Base-by-base conservation (phyloP, 192 early-diverging fungal genomes). In the Rhizophagus sp. region DNA sequence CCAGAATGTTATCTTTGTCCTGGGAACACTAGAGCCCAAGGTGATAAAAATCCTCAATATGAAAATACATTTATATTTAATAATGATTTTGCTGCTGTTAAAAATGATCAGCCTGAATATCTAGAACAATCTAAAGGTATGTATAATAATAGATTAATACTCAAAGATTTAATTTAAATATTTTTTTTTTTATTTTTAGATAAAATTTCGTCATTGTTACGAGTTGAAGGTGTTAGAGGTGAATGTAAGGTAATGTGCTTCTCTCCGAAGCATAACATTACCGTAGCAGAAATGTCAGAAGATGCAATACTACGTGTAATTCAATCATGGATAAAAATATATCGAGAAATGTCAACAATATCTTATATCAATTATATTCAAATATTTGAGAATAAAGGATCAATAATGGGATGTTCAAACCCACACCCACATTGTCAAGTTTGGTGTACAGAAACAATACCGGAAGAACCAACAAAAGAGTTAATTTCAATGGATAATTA, bases 311-410 rank as follows among this genome's bases (percentile, higher is more conserved):
- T 81, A 33, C 63, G 80, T 27, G 89, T 99, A 24, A 88, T 99
- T 17, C 70, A 89, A 22, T 81, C 86, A 0, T 99, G 97, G 97
- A 91, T 90, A 62, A 34, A 83, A n/a, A 84, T 90, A 24, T 93
- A 93, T 73, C 70, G 82, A 8, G 82, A 88, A 10, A 83, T 96
- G 36, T 82, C 86, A 8, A 65, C 83, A 9, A 76, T 89, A 19
- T 82, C 86, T 1, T 82, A 79, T 61, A 89, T 99, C 76, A 86
- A 88, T 47, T 93, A 99, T 81, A 93, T 96, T 50, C 96, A 98
- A 86, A 88, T 99, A 65, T 99, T 99, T 89, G 97, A 99, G 80
- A 99, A 99, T 88, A 99, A 99, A 87, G 97, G 97, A 11, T 86
- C 93, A 0, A 88, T 91, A 62, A 98, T 99, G 97, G 97, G 97